Conservation (phyloP, 2,329 filamentous ascomycete genomes). For the Epichloe festucae region DNA sequence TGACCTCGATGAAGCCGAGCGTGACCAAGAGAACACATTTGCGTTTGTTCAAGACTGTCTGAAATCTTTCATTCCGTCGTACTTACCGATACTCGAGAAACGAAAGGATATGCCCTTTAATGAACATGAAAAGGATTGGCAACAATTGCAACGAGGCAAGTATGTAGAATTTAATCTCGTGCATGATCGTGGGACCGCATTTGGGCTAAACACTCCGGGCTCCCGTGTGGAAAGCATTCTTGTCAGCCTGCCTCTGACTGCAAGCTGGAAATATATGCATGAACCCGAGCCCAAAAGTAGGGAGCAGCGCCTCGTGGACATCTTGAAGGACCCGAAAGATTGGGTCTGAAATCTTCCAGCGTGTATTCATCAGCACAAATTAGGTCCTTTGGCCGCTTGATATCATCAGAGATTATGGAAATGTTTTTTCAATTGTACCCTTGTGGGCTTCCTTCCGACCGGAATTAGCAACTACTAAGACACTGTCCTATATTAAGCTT, state of each 20-base stretch:
- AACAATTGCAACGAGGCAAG: constrained; percentile 83
- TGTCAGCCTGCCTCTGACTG: constrained; percentile 90
- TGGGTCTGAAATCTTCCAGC: constrained; percentile 38
- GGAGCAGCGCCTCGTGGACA: constrained; percentile 71
- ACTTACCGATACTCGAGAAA: constrained; percentile 75
- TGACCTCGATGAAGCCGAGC: constrained; percentile 77
- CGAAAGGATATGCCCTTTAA: constrained; percentile 88
- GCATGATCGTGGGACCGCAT: constrained; percentile 88
- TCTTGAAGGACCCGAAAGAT: constrained; percentile 49
- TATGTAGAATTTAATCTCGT: constrained; percentile 99
- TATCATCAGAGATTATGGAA: too few species aligned
- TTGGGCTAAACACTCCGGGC: constrained; percentile 85
- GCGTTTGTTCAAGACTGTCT: constrained; percentile 78
- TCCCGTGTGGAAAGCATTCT: constrained; percentile 90
- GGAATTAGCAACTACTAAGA: too few species aligned
- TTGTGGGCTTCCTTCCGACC: too few species aligned
- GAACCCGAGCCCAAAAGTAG: constrained; percentile 59
- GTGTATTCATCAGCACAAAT: too few species aligned
- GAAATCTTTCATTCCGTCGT: constrained; percentile 77
- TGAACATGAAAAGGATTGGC: constrained; percentile 83
- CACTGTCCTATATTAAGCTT: too few species aligned
- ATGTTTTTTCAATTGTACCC: too few species aligned
- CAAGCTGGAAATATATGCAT: constrained; percentile 94
- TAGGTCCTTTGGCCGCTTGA: too few species aligned
- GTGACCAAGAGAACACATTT: constrained; percentile 81